These are phyloP conservation scores for Cyanidioschyzon merolae DNA, from an alignment of 23 red algal genomes.

Conservation along the genomic window DNA sequence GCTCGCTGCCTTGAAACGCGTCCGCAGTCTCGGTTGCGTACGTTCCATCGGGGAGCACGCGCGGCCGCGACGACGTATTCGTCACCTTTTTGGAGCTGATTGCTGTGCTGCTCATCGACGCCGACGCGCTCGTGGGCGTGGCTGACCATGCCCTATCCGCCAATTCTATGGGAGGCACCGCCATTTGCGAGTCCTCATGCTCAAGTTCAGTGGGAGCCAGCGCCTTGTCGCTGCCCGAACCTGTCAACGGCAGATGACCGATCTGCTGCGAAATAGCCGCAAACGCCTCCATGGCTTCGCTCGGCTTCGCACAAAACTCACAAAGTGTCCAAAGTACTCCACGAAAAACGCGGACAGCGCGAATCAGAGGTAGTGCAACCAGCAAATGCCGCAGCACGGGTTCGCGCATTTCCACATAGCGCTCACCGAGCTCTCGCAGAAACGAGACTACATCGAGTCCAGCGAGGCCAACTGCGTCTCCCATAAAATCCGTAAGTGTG, in stretches of 20 bases:
- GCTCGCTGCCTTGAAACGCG: conserved; percentile 15
- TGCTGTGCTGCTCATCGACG: background rate
- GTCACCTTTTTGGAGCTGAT: background rate
- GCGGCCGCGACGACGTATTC: conserved; percentile 10
- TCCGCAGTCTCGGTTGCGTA: conserved; percentile 79
- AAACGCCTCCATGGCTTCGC: conserved; percentile 58
- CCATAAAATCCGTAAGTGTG: conserved; percentile 64
- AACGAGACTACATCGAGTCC: conserved; percentile 65
- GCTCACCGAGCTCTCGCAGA: conserved; percentile 62
- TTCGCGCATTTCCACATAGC: conserved; percentile 40
- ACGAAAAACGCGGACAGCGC: conserved; percentile 33
- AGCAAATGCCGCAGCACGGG: conserved; percentile 48
- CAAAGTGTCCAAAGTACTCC: conserved; percentile 78
- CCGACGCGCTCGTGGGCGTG: background rate
- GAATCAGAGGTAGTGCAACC: conserved; percentile 33
- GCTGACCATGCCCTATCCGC: background rate
- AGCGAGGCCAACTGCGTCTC: conserved; percentile 45
- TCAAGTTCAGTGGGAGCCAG: conserved; percentile 23
- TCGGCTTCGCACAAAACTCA: conserved; percentile 55
- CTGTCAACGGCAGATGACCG: conserved; percentile 48
- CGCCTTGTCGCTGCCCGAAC: background rate
- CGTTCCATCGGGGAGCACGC: conserved; percentile 82
- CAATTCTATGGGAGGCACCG: background rate
- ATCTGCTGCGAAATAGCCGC: conserved; percentile 49
- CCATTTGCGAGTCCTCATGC: conserved; percentile 13